Base-by-base conservation (phyloP, 2,329 filamentous ascomycete genomes). In the Sporothrix protearum region DNA sequence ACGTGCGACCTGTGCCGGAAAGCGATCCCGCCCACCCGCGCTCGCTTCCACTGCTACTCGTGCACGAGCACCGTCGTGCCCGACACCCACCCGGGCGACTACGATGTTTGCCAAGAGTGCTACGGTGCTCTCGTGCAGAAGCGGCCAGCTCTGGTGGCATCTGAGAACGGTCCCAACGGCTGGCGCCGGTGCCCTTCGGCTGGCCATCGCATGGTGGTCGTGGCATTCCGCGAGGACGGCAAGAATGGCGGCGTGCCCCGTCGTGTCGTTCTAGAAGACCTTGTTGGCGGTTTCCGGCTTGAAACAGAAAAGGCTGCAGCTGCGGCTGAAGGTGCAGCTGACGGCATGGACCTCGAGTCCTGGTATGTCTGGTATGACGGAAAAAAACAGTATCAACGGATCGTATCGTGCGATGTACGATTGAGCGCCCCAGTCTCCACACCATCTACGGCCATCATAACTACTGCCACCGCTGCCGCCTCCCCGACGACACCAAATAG, bases 181-280 rank as follows among this genome's bases (percentile, higher is more conserved):
- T 97, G 95, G 95, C 86, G 94, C 12, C 86, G 94, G 66, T 98
- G 95, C 78, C 85, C 72, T 1, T 22, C 90, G 0, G 85, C 86
- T 55, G 91, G 92, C 5, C 95, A 98, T 78, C 88, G 94, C 42
- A 97, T 97, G 93, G 88, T 90, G 0, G 83, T 96, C 12, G 84
- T 96, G 12, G 90, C 89, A 0, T 97, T 95, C 77, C 86, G 91
- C 72, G 89, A 93, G 70, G 73, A 73, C n/a, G 39, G 22, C 19
- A 68, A 69, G 22, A 74, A 85, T 42, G 85, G 87, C 22, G 87
- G 88, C 30, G 91, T 91, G 0, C 89, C 91, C 76, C 85, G 87
- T 73, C 87, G 93, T 39, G 83, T 90, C 25, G 85, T 95, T 0
- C 84, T 92, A 7, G 83, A 87, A 39, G 92, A 95, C 64, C 80